Evolutionary conservation across 139 green algal genomes (phyloP), one percentile per base, ranked within the genome.

Genomic region (Chlorella sp.): DNA sequence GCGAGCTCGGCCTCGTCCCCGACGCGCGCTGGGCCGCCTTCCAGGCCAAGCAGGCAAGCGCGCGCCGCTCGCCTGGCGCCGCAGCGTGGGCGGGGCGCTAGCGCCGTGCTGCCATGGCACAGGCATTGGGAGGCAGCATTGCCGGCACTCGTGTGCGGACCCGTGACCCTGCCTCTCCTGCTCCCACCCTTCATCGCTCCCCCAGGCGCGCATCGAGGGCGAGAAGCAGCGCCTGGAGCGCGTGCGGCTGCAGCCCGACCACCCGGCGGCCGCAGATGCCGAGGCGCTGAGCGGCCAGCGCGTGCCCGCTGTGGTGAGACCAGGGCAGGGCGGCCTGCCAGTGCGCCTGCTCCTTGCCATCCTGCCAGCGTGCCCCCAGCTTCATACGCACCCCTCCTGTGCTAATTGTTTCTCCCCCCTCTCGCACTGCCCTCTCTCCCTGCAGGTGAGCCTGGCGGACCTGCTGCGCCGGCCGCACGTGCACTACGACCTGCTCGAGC

Each of bases 381-480:
- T n/a, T n/a, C n/a, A n/a, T n/a, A n/a, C n/a, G n/a, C n/a, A n/a
- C n/a, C n/a, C n/a, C n/a, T n/a, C n/a, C n/a, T n/a, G n/a, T n/a
- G n/a, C n/a, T n/a, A n/a, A n/a, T n/a, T n/a, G n/a, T n/a, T n/a
- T n/a, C n/a, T n/a, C n/a, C n/a, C n/a, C n/a, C n/a, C n/a, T n/a
- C n/a, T n/a, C n/a, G n/a, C n/a, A n/a, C n/a, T n/a, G n/a, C n/a
- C n/a, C n/a, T n/a, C n/a, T n/a, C n/a, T n/a, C n/a, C n/a, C n/a
- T n/a, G n/a, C n/a, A n/a, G n/a, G n/a, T n/a, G 15, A 96, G 86
- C 0, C 83, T 98, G 41, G 90, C 94, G 56, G 91, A 97, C 50
- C 79, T 99, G 50, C 85, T 99, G 67, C 83, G 90, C 17, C 82
- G 93, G 8, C 95, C 95, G 29, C 89, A 97, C 63, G 87, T 99